These are phyloP conservation scores for Alnus glutinosa DNA, from an alignment of 306 rosid genomes.

Conservation along the genomic window DNA sequence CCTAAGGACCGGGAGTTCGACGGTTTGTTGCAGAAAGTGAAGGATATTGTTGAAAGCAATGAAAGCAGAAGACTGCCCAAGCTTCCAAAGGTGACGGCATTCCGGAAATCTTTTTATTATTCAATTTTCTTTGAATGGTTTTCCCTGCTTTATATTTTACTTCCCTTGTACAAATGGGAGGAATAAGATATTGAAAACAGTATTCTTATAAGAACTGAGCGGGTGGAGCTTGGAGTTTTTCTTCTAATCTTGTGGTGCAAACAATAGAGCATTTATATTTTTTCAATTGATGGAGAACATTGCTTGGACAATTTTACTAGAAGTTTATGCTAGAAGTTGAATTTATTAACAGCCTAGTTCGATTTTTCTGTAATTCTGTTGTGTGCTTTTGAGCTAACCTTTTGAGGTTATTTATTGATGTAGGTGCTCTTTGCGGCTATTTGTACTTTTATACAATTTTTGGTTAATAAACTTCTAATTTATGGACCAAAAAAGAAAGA, in stretches of 20 bases:
- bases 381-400: neutral
- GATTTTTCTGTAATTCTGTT: neutral
- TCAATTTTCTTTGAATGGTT: neutral
- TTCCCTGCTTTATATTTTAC: neutral
- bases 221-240: neutral
- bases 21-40: conserved; percentile 56
- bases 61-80: conserved; percentile 92
- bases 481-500: neutral
- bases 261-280: neutral
- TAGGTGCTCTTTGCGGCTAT: neutral
- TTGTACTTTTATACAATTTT: neutral
- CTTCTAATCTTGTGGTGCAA: neutral
- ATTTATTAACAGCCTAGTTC: neutral
- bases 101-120: neutral
- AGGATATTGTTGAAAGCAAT: conserved; percentile 83
- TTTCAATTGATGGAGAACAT: neutral
- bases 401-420: neutral
- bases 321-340: neutral
- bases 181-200: neutral
- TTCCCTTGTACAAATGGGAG: neutral
- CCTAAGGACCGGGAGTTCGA: conserved; percentile 52
- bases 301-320: neutral
- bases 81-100: conserved; percentile 79
- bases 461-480: neutral
- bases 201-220: neutral